Evolutionary conservation across 768 basidiomycete species (phyloP), one percentile per base, ranked within the genome.

Genomic region (Kwoniella dejecticola): DNA sequence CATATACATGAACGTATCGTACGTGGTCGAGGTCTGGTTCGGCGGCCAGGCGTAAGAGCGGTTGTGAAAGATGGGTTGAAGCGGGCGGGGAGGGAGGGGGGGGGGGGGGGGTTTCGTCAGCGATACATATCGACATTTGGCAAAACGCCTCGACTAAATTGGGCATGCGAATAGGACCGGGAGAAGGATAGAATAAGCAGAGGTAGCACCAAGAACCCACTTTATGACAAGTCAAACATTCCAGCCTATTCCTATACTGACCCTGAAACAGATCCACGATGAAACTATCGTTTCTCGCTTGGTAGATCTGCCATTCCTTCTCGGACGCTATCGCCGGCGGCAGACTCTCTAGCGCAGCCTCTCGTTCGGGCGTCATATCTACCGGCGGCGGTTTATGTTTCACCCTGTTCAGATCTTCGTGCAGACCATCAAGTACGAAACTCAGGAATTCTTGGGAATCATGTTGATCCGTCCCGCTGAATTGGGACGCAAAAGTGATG

Each of bases 181-280:
- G n/a, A n/a, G n/a, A n/a, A n/a, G n/a, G n/a, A n/a, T n/a, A n/a
- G n/a, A n/a, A n/a, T n/a, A 13, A 23, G 41, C 24, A 4, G 38
- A 29, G 5, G 57, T n/a, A n/a, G n/a, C n/a, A 19, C 21, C 19
- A 7, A 7, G 3, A 27, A 74, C 83, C 41, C 63, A 93, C 94
- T 79, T 90, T 90, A 64, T 86, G 83, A 76, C 95, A 99, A 3
- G 89, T 95, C 75, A 92, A 74, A 78, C 95, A 99, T 70, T 90
- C 85, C 80, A 99, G 79, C 55, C 87, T 83, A 80, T 89, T 97
- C 65, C 91, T 83, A 78, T 96, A 97, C 78, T 98, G 96, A 11
- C 95, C 95, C 80, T 98, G 95, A 82, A 99, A 97, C 74, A 88
- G 90, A 79, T 97, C 94, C 27, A 98, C 96, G 54, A 99, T 88